Evolutionary conservation across 2,329 filamentous ascomycete species (phyloP).

Genomic region (Pseudogymnoascus sp.): DNA sequence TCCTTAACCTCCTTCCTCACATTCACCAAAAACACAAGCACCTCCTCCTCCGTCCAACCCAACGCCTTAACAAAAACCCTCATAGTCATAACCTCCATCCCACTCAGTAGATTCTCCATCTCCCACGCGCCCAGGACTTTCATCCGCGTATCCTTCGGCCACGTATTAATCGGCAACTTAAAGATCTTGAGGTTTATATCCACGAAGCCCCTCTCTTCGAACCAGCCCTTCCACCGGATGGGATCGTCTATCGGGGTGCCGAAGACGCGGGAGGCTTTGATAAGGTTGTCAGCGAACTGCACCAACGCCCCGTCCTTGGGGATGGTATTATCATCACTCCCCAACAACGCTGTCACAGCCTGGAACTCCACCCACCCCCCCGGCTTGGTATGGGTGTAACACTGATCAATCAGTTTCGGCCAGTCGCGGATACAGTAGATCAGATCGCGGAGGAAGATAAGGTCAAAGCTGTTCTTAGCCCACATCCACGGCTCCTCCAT

Average conservation of each 20-base stretch:
- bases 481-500: slow-evolving; percentile 25
- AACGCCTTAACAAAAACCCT: slow-evolving; percentile 31
- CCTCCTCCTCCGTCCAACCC: slow-evolving; percentile 30
- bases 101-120: slow-evolving; percentile 24
- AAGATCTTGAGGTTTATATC: background rate
- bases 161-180: slow-evolving; percentile 24
- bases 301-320: background rate
- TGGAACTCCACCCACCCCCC: slow-evolving; percentile 28
- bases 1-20: slow-evolving; percentile 31
- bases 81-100: slow-evolving; percentile 30
- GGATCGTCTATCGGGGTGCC: background rate
- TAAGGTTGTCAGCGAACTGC: background rate
- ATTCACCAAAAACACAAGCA: slow-evolving; percentile 30
- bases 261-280: background rate
- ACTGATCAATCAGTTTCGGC: slow-evolving; percentile 13
- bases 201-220: background rate
- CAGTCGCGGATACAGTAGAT: slow-evolving; percentile 13
- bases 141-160: slow-evolving; percentile 12
- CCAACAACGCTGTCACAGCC: slow-evolving; percentile 16
- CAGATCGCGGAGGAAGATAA: slow-evolving; percentile 6
- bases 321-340: slow-evolving; percentile 10
- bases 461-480: slow-evolving; percentile 12
- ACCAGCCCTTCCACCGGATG: background rate
- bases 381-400: slow-evolving; percentile 17
- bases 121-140: slow-evolving; percentile 15